Conservation (phyloP, 805 yeast genomes). For the Lipomyces anomalus region DNA sequence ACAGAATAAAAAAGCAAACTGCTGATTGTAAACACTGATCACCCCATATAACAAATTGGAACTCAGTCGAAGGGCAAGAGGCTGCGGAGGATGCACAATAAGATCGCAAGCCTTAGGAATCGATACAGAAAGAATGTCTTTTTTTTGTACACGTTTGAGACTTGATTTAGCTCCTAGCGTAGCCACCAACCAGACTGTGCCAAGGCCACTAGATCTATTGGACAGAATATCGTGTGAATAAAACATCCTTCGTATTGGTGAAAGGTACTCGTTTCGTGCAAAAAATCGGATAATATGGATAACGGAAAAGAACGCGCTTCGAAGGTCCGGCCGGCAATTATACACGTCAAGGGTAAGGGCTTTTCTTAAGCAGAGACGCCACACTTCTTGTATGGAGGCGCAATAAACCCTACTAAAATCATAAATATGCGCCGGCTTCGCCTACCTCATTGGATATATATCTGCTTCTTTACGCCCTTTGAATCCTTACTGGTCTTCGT, state of each 20-base stretch:
- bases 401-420: no score
- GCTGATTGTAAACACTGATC: constrained; percentile 23
- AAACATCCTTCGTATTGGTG: no score
- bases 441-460: no score
- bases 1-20: constrained; percentile 16
- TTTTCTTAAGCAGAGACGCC: no score
- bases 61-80: constrained; percentile 27
- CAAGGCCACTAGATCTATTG: constrained; percentile 13
- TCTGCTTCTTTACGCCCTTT: no score
- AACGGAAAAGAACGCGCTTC: background rate
- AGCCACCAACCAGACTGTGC: constrained; percentile 27
- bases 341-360: no score
- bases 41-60: constrained; percentile 25
- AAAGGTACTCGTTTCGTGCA: no score
- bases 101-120: constrained; percentile 23
- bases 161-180: constrained; percentile 26
- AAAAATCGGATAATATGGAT: no score
- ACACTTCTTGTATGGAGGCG: no score
- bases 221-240: constrained; percentile 21
- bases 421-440: no score
- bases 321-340: no score
- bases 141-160: constrained; percentile 21
- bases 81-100: constrained; percentile 25
- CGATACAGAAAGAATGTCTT: constrained; percentile 25
- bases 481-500: no score